phyloP scores from a whole-genome alignment of 2,329 filamentous ascomycete species.

The Arthrobotrys entomopaga region DNA sequence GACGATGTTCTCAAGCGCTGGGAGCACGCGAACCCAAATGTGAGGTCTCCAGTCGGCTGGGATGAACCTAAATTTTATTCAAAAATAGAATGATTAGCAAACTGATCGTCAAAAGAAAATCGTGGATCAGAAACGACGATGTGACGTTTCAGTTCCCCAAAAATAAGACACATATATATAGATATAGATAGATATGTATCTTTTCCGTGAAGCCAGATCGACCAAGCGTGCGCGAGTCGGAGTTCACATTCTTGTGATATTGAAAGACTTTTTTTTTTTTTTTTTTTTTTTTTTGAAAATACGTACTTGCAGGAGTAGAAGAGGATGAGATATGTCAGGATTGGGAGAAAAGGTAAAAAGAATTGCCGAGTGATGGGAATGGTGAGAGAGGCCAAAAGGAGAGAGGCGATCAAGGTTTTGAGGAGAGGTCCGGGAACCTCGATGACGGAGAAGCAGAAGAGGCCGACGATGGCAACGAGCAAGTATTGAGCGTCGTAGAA shows the following conservation, averaged over 20 bases:
- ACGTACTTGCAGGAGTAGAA: slow-evolving; percentile 92
- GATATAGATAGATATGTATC: no score
- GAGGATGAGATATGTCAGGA: slow-evolving; percentile 86
- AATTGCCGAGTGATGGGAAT: slow-evolving; percentile 90
- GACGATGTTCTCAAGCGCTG: slow-evolving; percentile 92
- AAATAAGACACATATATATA: no score
- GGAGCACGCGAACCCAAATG: slow-evolving; percentile 94
- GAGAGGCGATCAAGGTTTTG: slow-evolving; percentile 77
- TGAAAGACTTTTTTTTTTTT: no score
- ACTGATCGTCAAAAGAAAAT: no score
- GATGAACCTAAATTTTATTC: slow-evolving; percentile 75
- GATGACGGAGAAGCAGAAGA: slow-evolving; percentile 86
- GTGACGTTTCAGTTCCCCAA: no score
- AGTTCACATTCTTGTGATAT: no score
- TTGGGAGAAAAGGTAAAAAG: slow-evolving; percentile 84
- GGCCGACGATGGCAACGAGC: slow-evolving; percentile 75
- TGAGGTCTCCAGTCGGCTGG: slow-evolving; percentile 86
- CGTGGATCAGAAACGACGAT: no score
- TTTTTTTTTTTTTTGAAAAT: no score
- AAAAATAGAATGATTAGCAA: slow-evolving; percentile 27
- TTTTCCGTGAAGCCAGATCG: no score
- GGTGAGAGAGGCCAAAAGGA: slow-evolving; percentile 75
- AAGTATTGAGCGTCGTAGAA: slow-evolving; percentile 87
- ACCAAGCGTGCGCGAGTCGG: no score
- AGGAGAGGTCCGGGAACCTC: slow-evolving; percentile 79